Conservation (phyloP, 768 basidiomycete species). For the Hygrophorus pudorinus region DNA sequence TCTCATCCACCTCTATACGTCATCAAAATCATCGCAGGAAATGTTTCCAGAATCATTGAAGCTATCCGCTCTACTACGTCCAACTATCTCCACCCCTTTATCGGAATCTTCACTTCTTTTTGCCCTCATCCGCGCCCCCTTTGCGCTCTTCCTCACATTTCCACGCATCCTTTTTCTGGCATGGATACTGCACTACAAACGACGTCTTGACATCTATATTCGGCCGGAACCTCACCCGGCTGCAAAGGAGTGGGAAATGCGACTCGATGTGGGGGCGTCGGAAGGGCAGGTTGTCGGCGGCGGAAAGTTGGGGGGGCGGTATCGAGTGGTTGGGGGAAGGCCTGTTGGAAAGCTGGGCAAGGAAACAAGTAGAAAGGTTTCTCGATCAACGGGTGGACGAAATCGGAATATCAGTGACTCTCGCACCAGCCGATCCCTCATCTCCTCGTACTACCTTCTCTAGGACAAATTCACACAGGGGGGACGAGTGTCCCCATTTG, state of each 20-base stretch:
- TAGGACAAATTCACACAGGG: not conserved
- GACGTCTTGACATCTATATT: slow-evolving; percentile 44
- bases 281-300: not conserved
- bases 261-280: no score
- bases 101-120: slow-evolving; percentile 26
- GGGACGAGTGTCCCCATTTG: slow-evolving; percentile 10
- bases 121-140: slow-evolving; percentile 33
- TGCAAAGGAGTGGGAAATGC: slow-evolving; percentile 20
- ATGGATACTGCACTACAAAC: slow-evolving; percentile 48
- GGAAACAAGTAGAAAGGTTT: slow-evolving; percentile 22
- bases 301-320: slow-evolving; percentile 18
- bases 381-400: slow-evolving; percentile 25
- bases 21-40: slow-evolving; percentile 7
- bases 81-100: slow-evolving; percentile 27
- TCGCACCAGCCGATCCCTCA: slow-evolving; percentile 29
- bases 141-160: slow-evolving; percentile 43
- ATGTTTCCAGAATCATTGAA: slow-evolving; percentile 28
- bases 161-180: slow-evolving; percentile 57
- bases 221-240: slow-evolving; percentile 45
- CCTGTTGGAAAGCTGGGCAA: slow-evolving; percentile 24
- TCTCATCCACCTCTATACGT: slow-evolving; percentile 30
- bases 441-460: slow-evolving; percentile 16
- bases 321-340: slow-evolving; percentile 25
- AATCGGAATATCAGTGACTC: slow-evolving; percentile 22
- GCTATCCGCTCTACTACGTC: slow-evolving; percentile 39